Percentiles rank a stretch among this genome's conserved stretches.
These are phyloP conservation scores for Trichosanthes cucumerina DNA, from an alignment of 306 rosid species.

Conservation along the genomic window DNA sequence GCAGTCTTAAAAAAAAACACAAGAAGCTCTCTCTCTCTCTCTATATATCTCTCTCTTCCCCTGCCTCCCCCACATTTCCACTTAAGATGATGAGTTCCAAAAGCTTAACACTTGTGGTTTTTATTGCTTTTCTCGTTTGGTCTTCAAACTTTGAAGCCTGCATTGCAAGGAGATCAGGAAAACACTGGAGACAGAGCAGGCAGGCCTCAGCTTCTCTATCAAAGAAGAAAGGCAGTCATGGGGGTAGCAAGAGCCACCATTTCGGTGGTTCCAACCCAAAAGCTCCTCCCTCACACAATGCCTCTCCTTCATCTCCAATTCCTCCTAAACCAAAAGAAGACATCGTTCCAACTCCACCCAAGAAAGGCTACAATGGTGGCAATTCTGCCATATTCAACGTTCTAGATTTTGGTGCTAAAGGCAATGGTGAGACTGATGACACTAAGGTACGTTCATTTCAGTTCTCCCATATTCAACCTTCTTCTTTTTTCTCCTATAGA, in stretches of 20 bases:
- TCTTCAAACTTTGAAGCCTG: conserved; percentile 66
- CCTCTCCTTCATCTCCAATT: conserved; percentile 17
- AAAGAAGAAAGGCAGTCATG: conserved; percentile 52
- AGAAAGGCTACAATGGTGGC: conserved; percentile 22
- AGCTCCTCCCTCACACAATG: conserved; percentile 8
- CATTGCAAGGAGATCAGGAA: conserved; percentile 85
- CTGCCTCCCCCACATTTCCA: neutral
- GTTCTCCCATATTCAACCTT: neutral
- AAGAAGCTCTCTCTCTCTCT: conserved; percentile 1
- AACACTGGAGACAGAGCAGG: conserved; percentile 72
- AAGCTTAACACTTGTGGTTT: conserved; percentile 41
- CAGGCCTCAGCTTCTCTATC: conserved; percentile 36
- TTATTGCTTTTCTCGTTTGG: conserved; percentile 54
- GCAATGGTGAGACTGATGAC: conserved; percentile 71
- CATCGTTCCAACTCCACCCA: conserved; percentile 34
- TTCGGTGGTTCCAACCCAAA: conserved; percentile 55
- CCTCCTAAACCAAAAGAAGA: conserved; percentile 33
- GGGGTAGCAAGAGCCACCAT: conserved; percentile 25
- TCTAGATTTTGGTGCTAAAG: conserved; percentile 86
- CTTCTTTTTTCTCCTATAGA: neutral
- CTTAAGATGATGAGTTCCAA: conserved; percentile 47
- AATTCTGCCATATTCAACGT: conserved; percentile 44
- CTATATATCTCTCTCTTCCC: conserved; percentile 4
- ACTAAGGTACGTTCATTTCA: conserved; percentile 48
- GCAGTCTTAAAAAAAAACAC: neutral